These are phyloP conservation scores for Beta macrorhiza DNA, from an alignment of 179 eudicot genomes.

Conservation along the genomic window DNA sequence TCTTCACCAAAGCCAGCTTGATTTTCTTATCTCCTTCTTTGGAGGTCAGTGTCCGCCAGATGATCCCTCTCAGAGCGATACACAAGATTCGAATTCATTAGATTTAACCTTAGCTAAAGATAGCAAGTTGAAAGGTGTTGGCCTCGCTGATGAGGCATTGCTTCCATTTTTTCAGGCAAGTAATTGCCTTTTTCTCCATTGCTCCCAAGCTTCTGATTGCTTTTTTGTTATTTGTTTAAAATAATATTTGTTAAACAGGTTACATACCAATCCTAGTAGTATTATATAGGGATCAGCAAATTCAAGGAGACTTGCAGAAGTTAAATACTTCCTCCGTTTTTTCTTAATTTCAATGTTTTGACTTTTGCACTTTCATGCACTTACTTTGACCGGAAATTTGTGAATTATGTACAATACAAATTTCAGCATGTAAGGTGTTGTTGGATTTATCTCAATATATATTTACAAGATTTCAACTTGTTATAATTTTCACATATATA, in stretches of 20 bases:
- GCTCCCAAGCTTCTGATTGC: background rate
- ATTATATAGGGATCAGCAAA: background rate
- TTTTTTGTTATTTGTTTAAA: background rate
- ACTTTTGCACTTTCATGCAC: too few relatives aligned
- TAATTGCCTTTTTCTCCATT: background rate
- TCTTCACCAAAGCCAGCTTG: slow-evolving; percentile 96
- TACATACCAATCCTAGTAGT: background rate
- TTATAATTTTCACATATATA: too few relatives aligned
- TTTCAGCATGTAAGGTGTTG: too few relatives aligned
- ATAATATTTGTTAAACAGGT: background rate
- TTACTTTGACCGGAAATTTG: too few relatives aligned
- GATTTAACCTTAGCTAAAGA: slow-evolving; percentile 30
- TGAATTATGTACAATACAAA: too few relatives aligned
- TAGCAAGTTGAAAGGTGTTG: slow-evolving; percentile 36
- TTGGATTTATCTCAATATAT: too few relatives aligned
- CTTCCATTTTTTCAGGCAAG: slow-evolving; percentile 93
- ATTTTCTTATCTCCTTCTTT: slow-evolving; percentile 79
- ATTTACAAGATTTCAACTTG: too few relatives aligned
- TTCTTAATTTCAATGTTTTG: too few relatives aligned
- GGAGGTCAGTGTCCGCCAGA: slow-evolving; percentile 45
- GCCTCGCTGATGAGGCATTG: slow-evolving; percentile 70
- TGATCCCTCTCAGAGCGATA: slow-evolving; percentile 36
- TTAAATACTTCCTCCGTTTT: too few relatives aligned
- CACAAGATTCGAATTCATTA: slow-evolving; percentile 38
- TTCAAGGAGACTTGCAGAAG: background rate